Base-by-base conservation (phyloP, 2,329 filamentous ascomycete genomes). In the Fusarium sp. region DNA sequence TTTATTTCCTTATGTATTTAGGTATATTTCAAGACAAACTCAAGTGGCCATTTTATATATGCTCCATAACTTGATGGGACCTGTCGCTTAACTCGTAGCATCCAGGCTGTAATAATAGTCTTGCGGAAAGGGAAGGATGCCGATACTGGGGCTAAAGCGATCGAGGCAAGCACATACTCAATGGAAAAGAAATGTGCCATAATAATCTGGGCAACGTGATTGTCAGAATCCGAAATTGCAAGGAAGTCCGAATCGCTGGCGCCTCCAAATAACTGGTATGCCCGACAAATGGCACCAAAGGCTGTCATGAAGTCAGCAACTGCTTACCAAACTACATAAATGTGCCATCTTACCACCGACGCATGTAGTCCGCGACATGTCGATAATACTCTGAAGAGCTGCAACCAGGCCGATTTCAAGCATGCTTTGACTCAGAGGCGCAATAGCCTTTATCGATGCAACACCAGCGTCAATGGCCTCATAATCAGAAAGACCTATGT, bases 401-500 rank as follows among this genome's bases (percentile, higher is more conserved):
- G 20, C 26, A 0, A 22, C 5, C 0, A 48, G 45, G 20, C 20
- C 8, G 10, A 48, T 22, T 5, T 48, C 45, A 5, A 48, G 45
- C 5, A 14, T 48, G 20, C 26, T 48, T 6, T 48, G 2, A 30
- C 26, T 11, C 26, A 48, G 6, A 17, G 9, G 45, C 26, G 45
- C 45, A 30, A 30, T 17, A 30, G 45, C 45, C 7, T 48, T 48
- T 2, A 48, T 3, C 4, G 45, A 48, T 12, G 13, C 20, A 30
- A 48, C 6, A 6, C 45, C 45, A 6, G 13, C 20, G 9, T 48
- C 26, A 4, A 28, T 22, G 1, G 9, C 6, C 12, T 22, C 28
- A 11, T 10, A 8, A 28, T 28, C 28, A 8, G 5, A 28, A 5
- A 47, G 18, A 4, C 44, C 18, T 0, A 15, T 11, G 20, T 48